Evolutionary conservation across 768 basidiomycete genomes (phyloP).

Genomic region (Tephrocybe sp.): DNA sequence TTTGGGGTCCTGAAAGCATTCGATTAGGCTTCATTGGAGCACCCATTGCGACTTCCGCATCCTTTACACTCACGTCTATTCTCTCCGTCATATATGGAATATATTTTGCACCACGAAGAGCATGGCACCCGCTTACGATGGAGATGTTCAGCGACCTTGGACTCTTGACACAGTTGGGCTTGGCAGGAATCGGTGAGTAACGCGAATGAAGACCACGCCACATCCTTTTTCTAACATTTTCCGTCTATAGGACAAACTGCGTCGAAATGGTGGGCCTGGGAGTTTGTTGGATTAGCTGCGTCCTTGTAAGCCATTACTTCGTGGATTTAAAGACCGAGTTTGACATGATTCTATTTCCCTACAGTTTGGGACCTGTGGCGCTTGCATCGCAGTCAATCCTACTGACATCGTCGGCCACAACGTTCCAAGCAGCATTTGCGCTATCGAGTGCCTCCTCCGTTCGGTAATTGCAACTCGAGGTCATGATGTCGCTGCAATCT

Average conservation of each 20-base stretch:
- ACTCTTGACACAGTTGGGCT: constrained; percentile 66
- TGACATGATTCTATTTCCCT: not conserved
- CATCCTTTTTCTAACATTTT: not conserved
- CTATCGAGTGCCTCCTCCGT: constrained; percentile 82
- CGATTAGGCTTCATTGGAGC: constrained; percentile 90
- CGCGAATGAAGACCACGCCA: not conserved
- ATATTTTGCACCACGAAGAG: constrained; percentile 58
- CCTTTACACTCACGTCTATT: constrained; percentile 74
- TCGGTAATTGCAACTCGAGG: constrained; percentile 45
- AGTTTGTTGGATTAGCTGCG: constrained; percentile 65
- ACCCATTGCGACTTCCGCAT: constrained; percentile 82
- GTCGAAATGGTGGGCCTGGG: constrained; percentile 98
- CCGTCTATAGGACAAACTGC: constrained; percentile 67
- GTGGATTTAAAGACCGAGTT: constrained; percentile 15
- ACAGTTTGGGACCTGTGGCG: constrained; percentile 70
- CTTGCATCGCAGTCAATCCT: constrained; percentile 89
- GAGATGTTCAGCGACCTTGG: constrained; percentile 67
- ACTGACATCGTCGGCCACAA: constrained; percentile 65
- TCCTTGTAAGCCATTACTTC: too few relatives aligned
- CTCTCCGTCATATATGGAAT: constrained; percentile 61
- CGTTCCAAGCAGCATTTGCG: constrained; percentile 80
- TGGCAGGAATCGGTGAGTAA: constrained; percentile 73
- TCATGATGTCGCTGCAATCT: not conserved
- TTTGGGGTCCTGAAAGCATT: constrained; percentile 80
- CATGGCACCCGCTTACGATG: constrained; percentile 75